Conservation (phyloP, 2,329 filamentous ascomycete genomes). For the Myrmaecium sp. region DNA sequence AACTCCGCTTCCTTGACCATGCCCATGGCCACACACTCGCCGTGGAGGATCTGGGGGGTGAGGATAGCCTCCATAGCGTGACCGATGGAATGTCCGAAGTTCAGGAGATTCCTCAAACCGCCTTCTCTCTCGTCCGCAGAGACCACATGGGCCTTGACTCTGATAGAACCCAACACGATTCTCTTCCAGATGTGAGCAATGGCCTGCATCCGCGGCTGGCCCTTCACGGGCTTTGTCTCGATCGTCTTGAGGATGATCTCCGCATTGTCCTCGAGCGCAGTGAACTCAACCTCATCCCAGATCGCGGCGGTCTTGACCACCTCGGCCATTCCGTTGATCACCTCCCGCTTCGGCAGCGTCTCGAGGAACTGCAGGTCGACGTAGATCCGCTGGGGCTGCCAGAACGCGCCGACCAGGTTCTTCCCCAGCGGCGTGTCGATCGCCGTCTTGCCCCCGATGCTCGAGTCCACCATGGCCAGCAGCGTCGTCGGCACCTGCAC, state of each 20-base stretch:
- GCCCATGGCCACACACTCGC: constrained; percentile 88
- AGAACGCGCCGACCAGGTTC: constrained; percentile 90
- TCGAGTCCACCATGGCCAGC: constrained; percentile 94
- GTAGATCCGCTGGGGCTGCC: constrained; percentile 88
- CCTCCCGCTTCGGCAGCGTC: constrained; percentile 75
- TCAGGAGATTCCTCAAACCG: constrained; percentile 81
- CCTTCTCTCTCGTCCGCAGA: constrained; percentile 90
- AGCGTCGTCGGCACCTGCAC: constrained; percentile 93
- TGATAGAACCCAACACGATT: constrained; percentile 76
- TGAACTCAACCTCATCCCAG: constrained; percentile 79
- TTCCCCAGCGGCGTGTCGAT: constrained; percentile 94
- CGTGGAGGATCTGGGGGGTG: constrained; percentile 87
- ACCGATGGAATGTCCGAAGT: constrained; percentile 96
- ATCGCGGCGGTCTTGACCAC: constrained; percentile 96
- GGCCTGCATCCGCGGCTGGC: constrained; percentile 44
- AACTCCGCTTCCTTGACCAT: constrained; percentile 98
- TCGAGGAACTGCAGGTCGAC: constrained; percentile 87
- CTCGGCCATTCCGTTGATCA: constrained; percentile 98
- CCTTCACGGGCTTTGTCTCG: constrained; percentile 40
- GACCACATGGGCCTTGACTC: constrained; percentile 86
- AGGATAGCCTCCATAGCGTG: constrained; percentile 93
- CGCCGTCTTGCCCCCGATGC: constrained; percentile 94
- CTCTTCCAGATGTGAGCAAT: constrained; percentile 39
- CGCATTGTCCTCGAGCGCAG: constrained; percentile 67
- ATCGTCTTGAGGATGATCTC: constrained; percentile 57